Base-by-base conservation (phyloP, 208 protist species). In the Leishmania arabica region DNA sequence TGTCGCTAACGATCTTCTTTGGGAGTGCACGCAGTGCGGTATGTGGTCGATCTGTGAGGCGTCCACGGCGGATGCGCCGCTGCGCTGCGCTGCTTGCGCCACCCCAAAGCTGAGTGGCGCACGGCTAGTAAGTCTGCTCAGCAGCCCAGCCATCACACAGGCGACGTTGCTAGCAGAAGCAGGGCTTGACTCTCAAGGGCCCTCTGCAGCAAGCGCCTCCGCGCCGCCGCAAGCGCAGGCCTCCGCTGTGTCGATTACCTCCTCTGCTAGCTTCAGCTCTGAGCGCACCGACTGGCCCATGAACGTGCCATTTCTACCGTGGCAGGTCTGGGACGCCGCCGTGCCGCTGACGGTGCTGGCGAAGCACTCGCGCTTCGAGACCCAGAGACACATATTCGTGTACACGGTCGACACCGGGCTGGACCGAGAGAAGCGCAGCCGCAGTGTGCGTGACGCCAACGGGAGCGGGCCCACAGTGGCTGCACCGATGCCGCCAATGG, bases 1-100 rank as follows among this genome's bases (percentile, higher is more conserved):
- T n/a, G 40, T 84, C 0, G 85, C 80, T 9, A 86, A 91, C 65
- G 82, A 91, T 65, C 82, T 95, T 31, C 72, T 93, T 62, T 98
- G 92, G 92, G 92, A 98, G 83, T 98, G 95, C 84, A 79, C 86
- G 72, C 93, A 98, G 80, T 98, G 95, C 75, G 95, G 95, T 0
- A 86, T 79, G 75, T 98, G 93, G 92, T 91, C 58, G 54, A 64
- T 86, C 11, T 84, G 84, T 56, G 75, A 84, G 78, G 83, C 74
- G 47, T 77, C 89, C 9, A 80, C 80, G 11, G 78, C 84, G 0
- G 77, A 86, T 27, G 42, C 49, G 2, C 70, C 94, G 64, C 72
- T 84, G 27, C 83, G 78, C 21, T 97, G 93, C 78, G 79, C 34
- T 11, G 76, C 75, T 49, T 97, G 93, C 69, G 69, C 74, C 3